A percentile compares a stretch with the other conserved stretches of the same genome.
Conservation (phyloP, 495 filamentous ascomycete genomes). For the Annulohypoxylon moriforme region DNA sequence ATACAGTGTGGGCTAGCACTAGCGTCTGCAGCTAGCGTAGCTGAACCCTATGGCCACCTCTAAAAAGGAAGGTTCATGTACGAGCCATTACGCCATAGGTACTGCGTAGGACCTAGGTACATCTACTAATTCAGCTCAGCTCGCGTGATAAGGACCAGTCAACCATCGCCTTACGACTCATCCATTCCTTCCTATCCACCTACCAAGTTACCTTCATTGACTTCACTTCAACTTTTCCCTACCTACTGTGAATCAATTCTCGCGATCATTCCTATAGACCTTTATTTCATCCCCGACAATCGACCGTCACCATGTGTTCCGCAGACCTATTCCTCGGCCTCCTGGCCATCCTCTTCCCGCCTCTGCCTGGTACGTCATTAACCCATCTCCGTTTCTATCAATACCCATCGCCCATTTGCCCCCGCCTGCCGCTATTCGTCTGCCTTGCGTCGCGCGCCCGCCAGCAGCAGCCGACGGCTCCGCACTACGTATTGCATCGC, state of each 20-base stretch:
- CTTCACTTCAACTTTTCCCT: not conserved
- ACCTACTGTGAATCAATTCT: not conserved
- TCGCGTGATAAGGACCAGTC: slow-evolving; percentile 16
- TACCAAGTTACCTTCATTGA: not conserved
- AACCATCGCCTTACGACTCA: slow-evolving; percentile 4
- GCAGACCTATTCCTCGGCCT: slow-evolving; percentile 89
- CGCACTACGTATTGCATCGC: slow-evolving; percentile 9
- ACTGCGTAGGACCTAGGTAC: too few relatives aligned
- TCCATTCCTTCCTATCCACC: not conserved
- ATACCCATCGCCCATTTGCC: slow-evolving; percentile 13
- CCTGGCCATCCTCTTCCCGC: slow-evolving; percentile 92
- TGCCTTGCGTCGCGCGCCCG: slow-evolving; percentile 30
- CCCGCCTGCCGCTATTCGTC: slow-evolving; percentile 30
- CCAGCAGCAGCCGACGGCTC: slow-evolving; percentile 12
- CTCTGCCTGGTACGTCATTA: slow-evolving; percentile 80
- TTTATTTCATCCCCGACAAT: not conserved
- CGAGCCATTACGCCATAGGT: slow-evolving; percentile 13
- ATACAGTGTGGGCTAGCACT: slow-evolving; percentile 9
- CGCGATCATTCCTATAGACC: slow-evolving; percentile 1
- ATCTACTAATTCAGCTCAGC: slow-evolving; percentile 10
- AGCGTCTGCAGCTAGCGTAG: slow-evolving; percentile 14
- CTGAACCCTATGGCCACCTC: slow-evolving; percentile 10
- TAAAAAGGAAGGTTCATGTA: slow-evolving; percentile 21
- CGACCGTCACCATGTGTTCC: slow-evolving; percentile 56
- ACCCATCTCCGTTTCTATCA: slow-evolving; percentile 6